phyloP scores from a whole-genome alignment of 148 eudicot species.

The Silene conica region DNA sequence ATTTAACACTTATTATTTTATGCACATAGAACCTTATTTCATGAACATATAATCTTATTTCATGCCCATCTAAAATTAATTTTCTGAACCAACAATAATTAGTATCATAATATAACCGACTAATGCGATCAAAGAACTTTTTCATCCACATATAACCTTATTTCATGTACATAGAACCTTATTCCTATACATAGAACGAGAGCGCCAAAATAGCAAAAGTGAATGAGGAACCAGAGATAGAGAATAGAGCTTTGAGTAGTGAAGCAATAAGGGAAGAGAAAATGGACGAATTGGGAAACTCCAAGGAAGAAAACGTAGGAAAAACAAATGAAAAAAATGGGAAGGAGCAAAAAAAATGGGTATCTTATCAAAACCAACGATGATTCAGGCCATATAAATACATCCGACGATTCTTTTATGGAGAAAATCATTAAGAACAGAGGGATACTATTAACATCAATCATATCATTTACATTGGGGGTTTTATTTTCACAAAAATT shows the following conservation, averaged over 20 bases:
- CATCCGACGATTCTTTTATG: conserved; percentile 21
- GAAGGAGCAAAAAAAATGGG: neutral
- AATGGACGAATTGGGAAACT: conserved; percentile 3
- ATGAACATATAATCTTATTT: no score
- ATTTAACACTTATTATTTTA: no score
- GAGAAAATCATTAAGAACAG: conserved; percentile 35
- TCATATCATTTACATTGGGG: conserved; percentile 62
- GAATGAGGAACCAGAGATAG: neutral
- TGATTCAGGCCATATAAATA: neutral
- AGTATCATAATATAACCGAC: no score
- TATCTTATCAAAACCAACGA: conserved; percentile 6
- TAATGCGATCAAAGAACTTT: no score
- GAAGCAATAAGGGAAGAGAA: neutral
- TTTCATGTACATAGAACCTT: no score
- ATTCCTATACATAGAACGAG: no score
- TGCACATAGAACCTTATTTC: no score
- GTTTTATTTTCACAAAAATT: conserved; percentile 36
- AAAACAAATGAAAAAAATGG: neutral
- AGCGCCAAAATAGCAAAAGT: neutral
- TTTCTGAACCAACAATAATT: no score
- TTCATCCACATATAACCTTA: no score
- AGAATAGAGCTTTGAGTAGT: conserved; percentile 2
- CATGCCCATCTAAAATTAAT: no score
- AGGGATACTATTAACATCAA: conserved; percentile 36
- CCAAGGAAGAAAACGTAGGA: neutral